Percentiles rank a stretch among this genome's conserved stretches.
Evolutionary conservation across 257 asterid species (phyloP).

Genomic region (Nicotiana otophora): DNA sequence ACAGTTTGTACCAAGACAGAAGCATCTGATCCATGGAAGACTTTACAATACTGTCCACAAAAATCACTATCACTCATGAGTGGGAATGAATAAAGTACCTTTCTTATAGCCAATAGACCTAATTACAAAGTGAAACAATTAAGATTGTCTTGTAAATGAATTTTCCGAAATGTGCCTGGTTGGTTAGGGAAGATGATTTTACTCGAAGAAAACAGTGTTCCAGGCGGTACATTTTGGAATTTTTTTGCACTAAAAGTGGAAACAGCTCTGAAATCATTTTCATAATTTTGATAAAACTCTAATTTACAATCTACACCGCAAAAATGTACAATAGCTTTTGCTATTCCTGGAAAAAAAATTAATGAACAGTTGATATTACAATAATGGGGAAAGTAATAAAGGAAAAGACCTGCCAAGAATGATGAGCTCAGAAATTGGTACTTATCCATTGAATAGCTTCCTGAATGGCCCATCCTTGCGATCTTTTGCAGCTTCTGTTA

Average conservation of each 20-base stretch:
- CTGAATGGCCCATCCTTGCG: constrained; percentile 90
- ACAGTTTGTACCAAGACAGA: not conserved
- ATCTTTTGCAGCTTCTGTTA: constrained; percentile 90
- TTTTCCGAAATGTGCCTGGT: not conserved
- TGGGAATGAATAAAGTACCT: not conserved
- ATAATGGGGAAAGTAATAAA: not conserved
- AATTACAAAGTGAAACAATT: not conserved
- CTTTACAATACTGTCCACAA: not conserved
- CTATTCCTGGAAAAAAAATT: not conserved
- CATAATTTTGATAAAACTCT: constrained; percentile 5
- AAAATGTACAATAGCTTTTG: not conserved
- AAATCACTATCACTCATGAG: not conserved
- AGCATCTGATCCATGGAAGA: not conserved
- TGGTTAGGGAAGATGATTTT: not conserved
- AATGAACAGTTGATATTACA: constrained; percentile 1
- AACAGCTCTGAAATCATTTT: not conserved
- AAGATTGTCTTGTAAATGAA: not conserved
- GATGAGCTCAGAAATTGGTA: not conserved
- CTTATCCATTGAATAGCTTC: constrained; percentile 83
- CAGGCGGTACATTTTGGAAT: not conserved
- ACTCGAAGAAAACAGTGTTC: not conserved
- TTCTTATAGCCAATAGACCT: not conserved
- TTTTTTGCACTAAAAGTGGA: not conserved
- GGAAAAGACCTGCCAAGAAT: constrained; percentile 8
- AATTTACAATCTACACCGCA: constrained; percentile 7